Evolutionary conservation across 2,329 filamentous ascomycete species (phyloP).

Genomic region (Akanthomyces lecanii): DNA sequence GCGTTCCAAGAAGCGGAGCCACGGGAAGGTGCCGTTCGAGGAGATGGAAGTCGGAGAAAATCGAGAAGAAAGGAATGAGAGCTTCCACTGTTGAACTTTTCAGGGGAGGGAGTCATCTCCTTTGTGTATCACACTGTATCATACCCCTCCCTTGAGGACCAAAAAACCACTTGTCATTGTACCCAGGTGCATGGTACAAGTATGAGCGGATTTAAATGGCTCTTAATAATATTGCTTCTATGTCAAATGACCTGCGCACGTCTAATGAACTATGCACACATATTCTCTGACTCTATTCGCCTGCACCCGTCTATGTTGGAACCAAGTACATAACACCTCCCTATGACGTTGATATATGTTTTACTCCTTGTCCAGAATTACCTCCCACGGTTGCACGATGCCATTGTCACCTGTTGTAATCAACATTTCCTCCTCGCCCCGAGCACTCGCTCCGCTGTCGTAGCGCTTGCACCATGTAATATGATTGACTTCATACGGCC

Average conservation of each 20-base stretch:
- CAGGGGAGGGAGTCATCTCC: slow-evolving; percentile 24
- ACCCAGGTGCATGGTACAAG: slow-evolving; percentile 22
- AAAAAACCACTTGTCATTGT: slow-evolving; percentile 21
- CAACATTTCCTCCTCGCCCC: slow-evolving; percentile 71
- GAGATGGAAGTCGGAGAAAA: neutral
- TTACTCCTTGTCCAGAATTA: slow-evolving; percentile 28
- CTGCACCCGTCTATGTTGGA: neutral
- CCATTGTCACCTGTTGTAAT: slow-evolving; percentile 93
- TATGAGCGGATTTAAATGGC: slow-evolving; percentile 19
- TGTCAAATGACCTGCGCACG: neutral
- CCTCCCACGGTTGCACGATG: slow-evolving; percentile 75
- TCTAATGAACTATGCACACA: neutral
- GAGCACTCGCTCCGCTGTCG: slow-evolving; percentile 57
- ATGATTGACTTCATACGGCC: slow-evolving; percentile 92
- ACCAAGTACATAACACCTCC: slow-evolving; percentile 5
- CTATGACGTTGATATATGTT: neutral
- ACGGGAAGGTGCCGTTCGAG: neutral
- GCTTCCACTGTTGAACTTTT: slow-evolving; percentile 17
- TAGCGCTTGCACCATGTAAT: slow-evolving; percentile 79
- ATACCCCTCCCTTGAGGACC: slow-evolving; percentile 29
- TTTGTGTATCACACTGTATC: slow-evolving; percentile 32
- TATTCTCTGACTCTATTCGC: neutral
- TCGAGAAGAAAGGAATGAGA: slow-evolving; percentile 3
- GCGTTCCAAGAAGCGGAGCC: neutral
- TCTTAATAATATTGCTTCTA: slow-evolving; percentile 16